Evolutionary conservation across 306 rosid genomes (phyloP), one percentile per base, ranked within the genome.

Genomic region (Citrullus amarus): DNA sequence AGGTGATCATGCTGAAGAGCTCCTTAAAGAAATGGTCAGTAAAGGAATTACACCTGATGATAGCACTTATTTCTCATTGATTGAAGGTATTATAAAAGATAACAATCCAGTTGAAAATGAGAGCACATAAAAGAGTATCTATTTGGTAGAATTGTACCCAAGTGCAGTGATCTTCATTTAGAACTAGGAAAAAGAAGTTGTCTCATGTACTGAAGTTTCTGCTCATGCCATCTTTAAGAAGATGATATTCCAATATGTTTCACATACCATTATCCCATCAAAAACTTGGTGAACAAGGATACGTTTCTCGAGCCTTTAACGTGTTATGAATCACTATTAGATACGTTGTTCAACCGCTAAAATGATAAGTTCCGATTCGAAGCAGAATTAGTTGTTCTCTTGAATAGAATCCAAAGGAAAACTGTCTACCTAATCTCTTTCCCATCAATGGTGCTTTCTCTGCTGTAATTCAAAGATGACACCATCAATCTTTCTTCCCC

Each of bases 41-140:
- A 90, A 86, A 58, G 98, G 98, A 76, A 90, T 92, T 20, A 88
- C 81, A 73, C 96, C 98, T 25, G 86, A 84, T 83, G 96, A 92
- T 84, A 88, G 83, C 88, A 90, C 98, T 81, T 88, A 87, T 82
- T 75, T 86, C 65, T 88, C 90, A 77, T 71, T 90, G 60, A 84
- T 89, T 65, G 93, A 92, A 86, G 92, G 90, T 0, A 82, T 88
- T 58, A 80, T 81, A 30, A 78, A 86, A 54, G 86, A 39, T 39
- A 88, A 85, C 38, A 84, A 82, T 55, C 77, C 57, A 59, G 78
- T 72, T 80, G 83, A 5, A 73, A 86, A 76, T 74, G 88, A 18
- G 53, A 83, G 84, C 73, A 63, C 80, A 46, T 86, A 50, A 48
- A 48, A 63, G 63, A 30, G 18, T 12, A 58, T 51, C n/a, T 18